A percentile compares a stretch with the other conserved stretches of the same genome.
Conservation (phyloP, 164 flowering plant species). For the Aristolochia contorta region DNA sequence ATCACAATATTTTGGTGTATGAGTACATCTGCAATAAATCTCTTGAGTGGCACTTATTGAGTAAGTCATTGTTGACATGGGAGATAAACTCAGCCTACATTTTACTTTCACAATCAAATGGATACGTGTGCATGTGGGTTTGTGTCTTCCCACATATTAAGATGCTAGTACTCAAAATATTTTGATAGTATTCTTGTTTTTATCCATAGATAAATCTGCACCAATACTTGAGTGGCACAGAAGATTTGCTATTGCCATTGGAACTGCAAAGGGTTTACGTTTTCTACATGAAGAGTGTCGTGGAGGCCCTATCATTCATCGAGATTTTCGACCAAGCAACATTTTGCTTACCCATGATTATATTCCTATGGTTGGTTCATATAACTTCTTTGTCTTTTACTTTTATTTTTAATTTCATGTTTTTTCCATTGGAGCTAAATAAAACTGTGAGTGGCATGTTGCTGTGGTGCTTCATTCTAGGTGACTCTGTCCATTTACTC, state of each 20-base stretch:
- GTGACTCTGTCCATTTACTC: no score
- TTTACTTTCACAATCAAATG: no score
- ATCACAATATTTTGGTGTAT: constrained; percentile 44
- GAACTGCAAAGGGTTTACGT: constrained; percentile 58
- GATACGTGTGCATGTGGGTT: no score
- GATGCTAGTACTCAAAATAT: neutral
- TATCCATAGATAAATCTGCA: constrained; percentile 19
- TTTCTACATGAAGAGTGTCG: constrained; percentile 72
- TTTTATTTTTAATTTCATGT: no score
- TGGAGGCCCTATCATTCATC: constrained; percentile 50
- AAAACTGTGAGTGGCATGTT: no score
- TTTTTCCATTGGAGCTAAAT: no score
- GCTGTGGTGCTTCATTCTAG: no score
- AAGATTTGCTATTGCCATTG: constrained; percentile 47
- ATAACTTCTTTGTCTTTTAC: no score
- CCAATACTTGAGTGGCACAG: constrained; percentile 42
- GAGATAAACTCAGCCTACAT: no score
- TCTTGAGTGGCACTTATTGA: constrained; percentile 50
- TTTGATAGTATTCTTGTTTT: neutral
- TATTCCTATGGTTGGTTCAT: constrained; percentile 38
- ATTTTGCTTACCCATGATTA: constrained; percentile 58
- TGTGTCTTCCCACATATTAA: neutral
- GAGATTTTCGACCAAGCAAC: constrained; percentile 62
- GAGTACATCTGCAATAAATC: constrained; percentile 64
- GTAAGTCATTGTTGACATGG: constrained; percentile 17